Percentiles rank a stretch among this genome's conserved stretches.
Conservation (phyloP, 805 yeast species). For the Saturnispora silvae region DNA sequence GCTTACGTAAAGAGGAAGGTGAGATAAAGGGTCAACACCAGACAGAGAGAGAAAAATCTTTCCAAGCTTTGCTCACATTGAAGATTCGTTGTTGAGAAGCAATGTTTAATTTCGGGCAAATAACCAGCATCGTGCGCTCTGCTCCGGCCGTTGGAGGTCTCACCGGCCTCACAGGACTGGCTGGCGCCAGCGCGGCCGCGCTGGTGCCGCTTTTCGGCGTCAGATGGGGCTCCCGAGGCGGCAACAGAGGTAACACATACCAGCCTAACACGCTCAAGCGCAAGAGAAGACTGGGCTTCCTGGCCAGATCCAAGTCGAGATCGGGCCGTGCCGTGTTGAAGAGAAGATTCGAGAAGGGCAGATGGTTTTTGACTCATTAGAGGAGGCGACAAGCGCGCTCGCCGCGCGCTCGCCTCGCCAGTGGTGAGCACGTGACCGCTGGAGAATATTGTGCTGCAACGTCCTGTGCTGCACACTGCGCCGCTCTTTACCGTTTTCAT, state of each 20-base stretch:
- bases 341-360: slow-evolving; percentile 76
- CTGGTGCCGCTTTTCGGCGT: slow-evolving; percentile 7
- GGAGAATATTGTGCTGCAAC: not conserved
- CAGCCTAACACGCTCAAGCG: slow-evolving; percentile 89
- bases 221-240: slow-evolving; percentile 42
- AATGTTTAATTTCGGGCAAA: not conserved
- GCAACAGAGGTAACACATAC: slow-evolving; percentile 86
- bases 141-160: not conserved
- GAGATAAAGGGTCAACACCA: no score
- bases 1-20: not conserved
- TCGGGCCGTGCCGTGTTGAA: slow-evolving; percentile 70
- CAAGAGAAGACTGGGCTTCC: slow-evolving; percentile 82
- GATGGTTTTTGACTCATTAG: slow-evolving; percentile 85
- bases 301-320: slow-evolving; percentile 67
- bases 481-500: no score
- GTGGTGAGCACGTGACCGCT: no score
- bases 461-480: no score
- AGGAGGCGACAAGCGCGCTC: no score
- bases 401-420: no score
- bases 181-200: not conserved
- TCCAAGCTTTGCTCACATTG: not conserved
- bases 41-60: not conserved
- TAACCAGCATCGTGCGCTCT: slow-evolving; percentile 1
- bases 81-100: no score
- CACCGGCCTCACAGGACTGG: no score